These are phyloP conservation scores for Aspergillus steynii DNA, from an alignment of 495 filamentous ascomycete genomes.

Conservation along the genomic window DNA sequence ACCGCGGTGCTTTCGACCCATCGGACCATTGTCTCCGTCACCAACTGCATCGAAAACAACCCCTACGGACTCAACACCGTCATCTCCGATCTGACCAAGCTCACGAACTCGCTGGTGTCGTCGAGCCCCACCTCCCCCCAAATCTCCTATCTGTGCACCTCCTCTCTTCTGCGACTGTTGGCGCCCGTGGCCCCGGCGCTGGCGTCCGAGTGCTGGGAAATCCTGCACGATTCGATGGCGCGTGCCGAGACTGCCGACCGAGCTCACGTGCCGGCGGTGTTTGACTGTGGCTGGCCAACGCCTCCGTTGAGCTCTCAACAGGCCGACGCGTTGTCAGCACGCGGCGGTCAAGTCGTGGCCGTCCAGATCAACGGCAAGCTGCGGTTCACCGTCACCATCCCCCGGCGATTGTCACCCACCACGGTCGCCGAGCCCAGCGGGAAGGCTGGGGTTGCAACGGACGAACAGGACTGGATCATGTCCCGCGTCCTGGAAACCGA, in stretches of 20 bases:
- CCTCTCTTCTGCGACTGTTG: slow-evolving; percentile 64
- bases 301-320: slow-evolving; percentile 39
- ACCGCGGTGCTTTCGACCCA: slow-evolving; percentile 65
- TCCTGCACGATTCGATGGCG: slow-evolving; percentile 42
- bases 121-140: slow-evolving; percentile 33
- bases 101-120: slow-evolving; percentile 65
- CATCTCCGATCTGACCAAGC: slow-evolving; percentile 75
- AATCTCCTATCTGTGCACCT: slow-evolving; percentile 39
- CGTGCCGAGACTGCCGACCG: slow-evolving; percentile 12
- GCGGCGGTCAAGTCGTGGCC: slow-evolving; percentile 52
- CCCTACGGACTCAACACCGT: slow-evolving; percentile 74
- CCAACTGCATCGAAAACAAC: slow-evolving; percentile 64
- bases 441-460: slow-evolving; percentile 15
- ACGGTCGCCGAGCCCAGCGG: slow-evolving; percentile 17
- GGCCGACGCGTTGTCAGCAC: slow-evolving; percentile 48
- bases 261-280: slow-evolving; percentile 35
- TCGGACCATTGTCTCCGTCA: slow-evolving; percentile 66
- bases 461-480: slow-evolving; percentile 59
- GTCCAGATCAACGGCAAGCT: slow-evolving; percentile 79
- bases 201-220: slow-evolving; percentile 76
- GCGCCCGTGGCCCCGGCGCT: slow-evolving; percentile 77
- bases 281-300: slow-evolving; percentile 54
- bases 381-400: slow-evolving; percentile 63
- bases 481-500: slow-evolving; percentile 47
- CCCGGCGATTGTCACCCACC: slow-evolving; percentile 26